A percentile compares a stretch with the other conserved stretches of the same genome.
Evolutionary conservation across 305 asterid species (phyloP).

Genomic region (Rubia peregrina): DNA sequence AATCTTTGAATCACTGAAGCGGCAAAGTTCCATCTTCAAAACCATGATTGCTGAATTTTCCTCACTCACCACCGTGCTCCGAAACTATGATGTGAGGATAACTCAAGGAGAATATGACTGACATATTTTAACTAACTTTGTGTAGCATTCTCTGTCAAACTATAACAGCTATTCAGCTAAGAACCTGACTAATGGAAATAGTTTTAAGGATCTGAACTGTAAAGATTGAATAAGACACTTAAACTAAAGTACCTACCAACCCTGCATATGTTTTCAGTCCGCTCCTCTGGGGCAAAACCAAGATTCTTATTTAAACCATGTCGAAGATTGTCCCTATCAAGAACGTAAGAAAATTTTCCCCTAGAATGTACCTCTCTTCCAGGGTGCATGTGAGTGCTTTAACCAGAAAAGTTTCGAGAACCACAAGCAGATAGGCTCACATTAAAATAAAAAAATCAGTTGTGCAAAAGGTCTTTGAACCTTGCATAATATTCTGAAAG

Average conservation of each 20-base stretch:
- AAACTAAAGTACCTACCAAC: too few relatives aligned
- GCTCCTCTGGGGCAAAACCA: constrained; percentile 28
- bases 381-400: constrained; percentile 89
- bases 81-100: not conserved
- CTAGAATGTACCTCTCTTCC: constrained; percentile 70
- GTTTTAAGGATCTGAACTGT: too few relatives aligned
- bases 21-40: constrained; percentile 52
- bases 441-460: too few relatives aligned
- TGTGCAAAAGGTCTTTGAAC: not conserved
- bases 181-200: too few relatives aligned
- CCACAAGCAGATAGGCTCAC: not conserved
- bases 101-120: too few relatives aligned
- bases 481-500: not conserved
- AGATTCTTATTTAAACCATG: constrained; percentile 88
- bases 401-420: constrained; percentile 37
- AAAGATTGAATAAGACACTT: too few relatives aligned
- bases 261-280: too few relatives aligned
- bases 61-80: not conserved
- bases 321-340: constrained; percentile 94
- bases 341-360: constrained; percentile 86
- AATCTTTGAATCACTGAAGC: constrained; percentile 34
- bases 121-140: too few relatives aligned
- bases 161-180: too few relatives aligned
- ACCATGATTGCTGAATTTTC: constrained; percentile 32
- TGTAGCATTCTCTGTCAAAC: too few relatives aligned